Evolutionary conservation across 306 rosid genomes (phyloP).

Genomic region (Medicago truncatula): MtrunA17r5.0-ANR NC_053045.1:64323001-64323500

Average conservation of each 20-base stretch:
- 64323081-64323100: conserved; percentile 18
- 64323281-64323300: conserved; percentile 80
- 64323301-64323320: conserved; percentile 65
- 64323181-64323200: conserved; percentile 26
- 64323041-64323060: not conserved
- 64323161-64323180: conserved; percentile 1
- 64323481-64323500: conserved; percentile 12
- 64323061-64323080: not conserved
- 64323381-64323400: conserved; percentile 68
- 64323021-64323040: conserved; percentile 8
- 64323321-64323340: conserved; percentile 40
- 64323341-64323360: conserved; percentile 22
- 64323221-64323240: conserved; percentile 89
- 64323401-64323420: conserved; percentile 90
- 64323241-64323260: conserved; percentile 96
- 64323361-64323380: conserved; percentile 38
- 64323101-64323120: conserved; percentile 18
- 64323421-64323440: conserved; percentile 99
- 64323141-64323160: conserved; percentile 14
- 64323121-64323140: conserved; percentile 27
- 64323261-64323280: conserved; percentile 77
- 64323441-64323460: conserved; percentile 80
- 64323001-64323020: conserved; percentile 13
- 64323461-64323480: conserved; percentile 23
- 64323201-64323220: conserved; percentile 75